Percentiles rank a stretch among this genome's conserved stretches.
These are phyloP conservation scores for Dactylorhiza incarnata DNA, from an alignment of 106 monocot genomes.

Conservation along the genomic window DNA sequence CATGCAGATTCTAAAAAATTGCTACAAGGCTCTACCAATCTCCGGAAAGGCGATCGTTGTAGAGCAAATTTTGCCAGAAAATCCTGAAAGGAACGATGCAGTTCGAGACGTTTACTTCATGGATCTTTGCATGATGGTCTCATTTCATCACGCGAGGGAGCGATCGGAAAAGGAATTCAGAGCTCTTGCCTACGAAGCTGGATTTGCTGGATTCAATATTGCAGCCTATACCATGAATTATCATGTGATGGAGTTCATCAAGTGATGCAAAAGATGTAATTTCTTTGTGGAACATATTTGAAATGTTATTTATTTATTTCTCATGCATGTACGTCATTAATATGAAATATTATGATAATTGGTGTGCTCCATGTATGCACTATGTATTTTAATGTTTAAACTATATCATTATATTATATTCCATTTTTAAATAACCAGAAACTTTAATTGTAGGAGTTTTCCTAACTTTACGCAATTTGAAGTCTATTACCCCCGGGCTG, in stretches of 20 bases:
- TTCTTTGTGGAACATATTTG: no score
- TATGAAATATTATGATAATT: no score
- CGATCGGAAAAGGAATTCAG: background rate
- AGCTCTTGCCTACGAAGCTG: background rate
- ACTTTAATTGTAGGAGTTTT: no score
- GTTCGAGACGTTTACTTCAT: constrained; percentile 3
- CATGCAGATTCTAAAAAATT: background rate
- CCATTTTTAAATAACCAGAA: no score
- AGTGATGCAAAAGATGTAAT: background rate
- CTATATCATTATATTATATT: no score
- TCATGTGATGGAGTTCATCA: background rate
- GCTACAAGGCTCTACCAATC: background rate
- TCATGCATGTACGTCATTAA: no score
- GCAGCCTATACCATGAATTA: background rate
- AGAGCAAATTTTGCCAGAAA: constrained; percentile 1
- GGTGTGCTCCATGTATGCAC: no score
- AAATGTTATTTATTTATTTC: no score
- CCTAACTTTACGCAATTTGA: no score
- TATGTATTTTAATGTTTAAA: no score
- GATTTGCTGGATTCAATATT: background rate
- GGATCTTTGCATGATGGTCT: constrained; percentile 1
- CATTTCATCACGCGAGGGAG: background rate
- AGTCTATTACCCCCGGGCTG: no score
- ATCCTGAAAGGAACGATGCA: background rate
- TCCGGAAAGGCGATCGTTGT: background rate